These are phyloP conservation scores for Microdochium nivale DNA, from an alignment of 2,329 filamentous ascomycete species.

Conservation along the genomic window DNA sequence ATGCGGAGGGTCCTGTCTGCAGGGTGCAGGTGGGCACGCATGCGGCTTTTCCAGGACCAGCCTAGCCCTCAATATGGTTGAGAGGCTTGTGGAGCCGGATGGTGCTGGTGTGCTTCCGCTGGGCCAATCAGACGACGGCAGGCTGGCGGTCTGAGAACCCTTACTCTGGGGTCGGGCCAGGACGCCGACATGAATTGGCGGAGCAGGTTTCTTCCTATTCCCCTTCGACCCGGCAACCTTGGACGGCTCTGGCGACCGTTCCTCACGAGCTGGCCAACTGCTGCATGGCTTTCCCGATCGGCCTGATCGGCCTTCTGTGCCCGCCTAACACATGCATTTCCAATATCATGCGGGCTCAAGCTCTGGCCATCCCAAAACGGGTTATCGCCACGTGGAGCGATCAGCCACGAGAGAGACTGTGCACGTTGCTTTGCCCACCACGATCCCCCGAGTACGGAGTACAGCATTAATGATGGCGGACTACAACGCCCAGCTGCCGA, in stretches of 20 bases:
- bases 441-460: too few species aligned
- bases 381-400: background rate
- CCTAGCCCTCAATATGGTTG: background rate
- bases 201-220: background rate
- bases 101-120: background rate
- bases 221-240: background rate
- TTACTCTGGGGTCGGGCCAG: background rate
- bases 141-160: background rate
- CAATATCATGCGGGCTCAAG: background rate
- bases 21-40: too few species aligned
- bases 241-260: too few species aligned
- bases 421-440: too few species aligned
- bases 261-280: too few species aligned
- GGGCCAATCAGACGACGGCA: background rate
- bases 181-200: background rate
- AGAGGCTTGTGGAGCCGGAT: background rate
- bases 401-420: background rate
- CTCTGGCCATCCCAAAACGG: background rate
- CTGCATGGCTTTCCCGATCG: background rate
- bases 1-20: background rate
- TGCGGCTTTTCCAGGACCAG: background rate
- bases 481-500: too few species aligned
- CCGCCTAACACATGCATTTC: background rate
- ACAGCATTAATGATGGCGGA: too few species aligned
- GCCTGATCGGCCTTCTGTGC: background rate